Evolutionary conservation across 805 yeast genomes (phyloP).

Genomic region (Saccharomycopsis babjevae): DNA sequence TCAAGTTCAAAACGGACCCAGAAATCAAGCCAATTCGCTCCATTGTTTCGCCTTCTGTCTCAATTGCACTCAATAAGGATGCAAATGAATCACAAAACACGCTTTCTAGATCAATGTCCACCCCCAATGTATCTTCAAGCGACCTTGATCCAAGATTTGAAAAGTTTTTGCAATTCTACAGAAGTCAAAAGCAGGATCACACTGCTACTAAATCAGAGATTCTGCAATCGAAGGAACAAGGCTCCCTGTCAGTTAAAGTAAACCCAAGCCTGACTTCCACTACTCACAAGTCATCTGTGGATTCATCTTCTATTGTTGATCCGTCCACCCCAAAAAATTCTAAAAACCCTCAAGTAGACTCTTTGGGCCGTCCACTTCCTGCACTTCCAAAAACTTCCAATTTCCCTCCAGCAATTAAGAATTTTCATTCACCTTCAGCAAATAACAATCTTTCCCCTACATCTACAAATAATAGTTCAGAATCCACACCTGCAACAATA

Average conservation of each 20-base stretch:
- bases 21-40: neutral
- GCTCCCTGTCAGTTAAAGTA: neutral
- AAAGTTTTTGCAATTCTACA: slow-evolving; percentile 35
- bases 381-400: slow-evolving; percentile 39
- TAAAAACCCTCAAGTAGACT: slow-evolving; percentile 25
- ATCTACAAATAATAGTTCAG: neutral
- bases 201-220: too few species aligned
- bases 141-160: slow-evolving; percentile 37
- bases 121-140: slow-evolving; percentile 3
- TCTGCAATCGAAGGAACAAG: too few species aligned
- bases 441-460: slow-evolving; percentile 5
- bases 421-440: slow-evolving; percentile 4
- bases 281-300: neutral
- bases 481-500: neutral
- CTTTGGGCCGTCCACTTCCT: slow-evolving; percentile 38
- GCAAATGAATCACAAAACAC: neutral
- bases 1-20: neutral
- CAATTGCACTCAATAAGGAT: too few species aligned
- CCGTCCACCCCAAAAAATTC: slow-evolving; percentile 12
- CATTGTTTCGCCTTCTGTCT: neutral
- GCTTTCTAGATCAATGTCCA: slow-evolving; percentile 4
- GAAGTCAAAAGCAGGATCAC: slow-evolving; percentile 3
- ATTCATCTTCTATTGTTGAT: neutral
- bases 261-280: neutral
- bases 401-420: slow-evolving; percentile 39